Evolutionary conservation across 225 moss, liverwort and hornwort genomes (phyloP), one percentile per base, ranked within the genome.

Genomic region (Bryum argenteum): DNA sequence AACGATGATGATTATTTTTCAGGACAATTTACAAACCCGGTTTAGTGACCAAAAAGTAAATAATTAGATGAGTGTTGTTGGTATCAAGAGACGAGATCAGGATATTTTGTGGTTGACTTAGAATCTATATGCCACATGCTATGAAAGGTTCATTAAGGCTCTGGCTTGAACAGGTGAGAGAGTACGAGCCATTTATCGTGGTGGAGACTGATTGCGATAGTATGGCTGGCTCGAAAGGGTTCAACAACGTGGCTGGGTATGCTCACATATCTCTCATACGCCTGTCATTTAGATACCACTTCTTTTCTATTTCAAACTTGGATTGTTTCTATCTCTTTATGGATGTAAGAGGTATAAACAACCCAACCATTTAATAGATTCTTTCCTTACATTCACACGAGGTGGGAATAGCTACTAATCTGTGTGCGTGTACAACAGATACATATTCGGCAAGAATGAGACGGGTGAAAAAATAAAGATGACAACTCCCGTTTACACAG

Each of bases 401-500:
- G 17, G 55, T 11, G 55, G 2, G 17, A 53, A 77, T 54, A 53
- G 42, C 0, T 61, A 33, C 58, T 75, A 26, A 72, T 38, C 12
- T 44, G 59, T 44, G 53, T 61, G 55, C 52, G 51, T 43, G 69
- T 57, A 47, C 80, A 77, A 66, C 87, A 96, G 96, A 59, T 97
- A 97, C 48, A 83, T 97, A 68, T 97, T 97, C 41, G 97, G 94
- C n/a, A 88, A 94, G 69, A 97, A 97, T 75, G 85, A 90, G 42
- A 89, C 78, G 67, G 90, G 92, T 57, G 91, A 94, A 67, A 97
- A 90, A 73, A 88, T 91, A 83, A 91, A 94, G 82, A 97, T 97
- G 97, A 97, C 97, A 6, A 97, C 97, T 38, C 97, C 97, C 53
- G 94, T 97, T 52, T 97, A 90, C 71, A 97, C 91, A 56, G 85